These are phyloP conservation scores for Saccharomycopsis capsularis DNA, from an alignment of 805 yeast genomes.

Conservation along the genomic window DNA sequence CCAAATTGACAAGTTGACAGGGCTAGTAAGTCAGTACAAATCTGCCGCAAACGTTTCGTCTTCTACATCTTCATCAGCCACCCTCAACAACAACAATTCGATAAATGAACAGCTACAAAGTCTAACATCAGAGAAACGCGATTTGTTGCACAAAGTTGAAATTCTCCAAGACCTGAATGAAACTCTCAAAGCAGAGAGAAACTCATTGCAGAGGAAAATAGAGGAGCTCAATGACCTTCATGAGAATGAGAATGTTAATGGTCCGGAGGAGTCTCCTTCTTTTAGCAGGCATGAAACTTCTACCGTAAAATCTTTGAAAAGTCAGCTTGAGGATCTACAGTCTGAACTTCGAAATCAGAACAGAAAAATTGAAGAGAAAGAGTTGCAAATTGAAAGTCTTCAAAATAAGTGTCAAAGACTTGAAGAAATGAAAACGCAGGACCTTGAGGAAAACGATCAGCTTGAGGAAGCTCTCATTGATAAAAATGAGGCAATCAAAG, in stretches of 20 bases:
- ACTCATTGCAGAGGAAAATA: too few species aligned
- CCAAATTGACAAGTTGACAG: neutral
- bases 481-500: conserved; percentile 22
- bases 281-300: too few species aligned
- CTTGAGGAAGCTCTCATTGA: conserved; percentile 16
- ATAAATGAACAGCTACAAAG: neutral
- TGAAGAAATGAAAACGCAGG: conserved; percentile 14
- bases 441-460: conserved; percentile 18
- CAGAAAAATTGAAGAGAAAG: conserved; percentile 18
- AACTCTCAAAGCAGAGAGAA: neutral
- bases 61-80: neutral
- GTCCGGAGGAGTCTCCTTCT: too few species aligned
- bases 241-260: neutral
- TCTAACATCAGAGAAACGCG: conserved; percentile 5
- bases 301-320: neutral
- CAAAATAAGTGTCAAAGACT: conserved; percentile 9
- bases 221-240: neutral
- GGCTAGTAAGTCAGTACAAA: neutral
- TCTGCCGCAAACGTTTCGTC: neutral
- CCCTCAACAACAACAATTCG: neutral
- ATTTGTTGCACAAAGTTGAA: conserved; percentile 5
- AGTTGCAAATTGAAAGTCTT: conserved; percentile 9
- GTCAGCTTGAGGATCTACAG: conserved; percentile 6
- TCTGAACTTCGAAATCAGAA: conserved; percentile 8
- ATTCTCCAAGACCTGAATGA: neutral